Evolutionary conservation across 495 filamentous ascomycete species (phyloP), one percentile per base, ranked within the genome.

Genomic region (Thermochaetoides thermophila): DNA sequence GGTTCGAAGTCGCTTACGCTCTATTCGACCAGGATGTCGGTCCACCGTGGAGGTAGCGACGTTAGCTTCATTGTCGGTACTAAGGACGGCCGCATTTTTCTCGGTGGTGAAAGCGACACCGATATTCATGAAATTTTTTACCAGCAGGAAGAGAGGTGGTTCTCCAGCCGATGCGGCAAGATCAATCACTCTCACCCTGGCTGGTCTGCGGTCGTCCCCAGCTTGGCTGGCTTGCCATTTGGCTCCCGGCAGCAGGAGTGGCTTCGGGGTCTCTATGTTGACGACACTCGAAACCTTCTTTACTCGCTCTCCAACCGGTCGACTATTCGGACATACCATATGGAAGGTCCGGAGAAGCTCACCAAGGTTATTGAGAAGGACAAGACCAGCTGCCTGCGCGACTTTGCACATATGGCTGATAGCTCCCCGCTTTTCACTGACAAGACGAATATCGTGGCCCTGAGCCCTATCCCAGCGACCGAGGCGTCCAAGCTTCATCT

Each of bases 121-220:
- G 84, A 95, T 48, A 70, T 99, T 31, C 81, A 87, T 50, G 89
- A 99, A 59, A 64, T 96, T 19, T 80, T 77, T 29, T 99, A 99
- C 57, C 85, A 95, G 54, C 80, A 91, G 52, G 83, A 96, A 53
- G 89, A 96, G 52, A 78, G 76, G 43, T 99, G 91, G 91, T 99
- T 96, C 49, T 68, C 76, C 29, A 80, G 73, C 44, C 68, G 77
- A 36, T 86, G 78, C 48, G 68, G 69, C 9, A 91, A 82, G 48
- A 65, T 91, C 26, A 87, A 86, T 50, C 91, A 93, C 47, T 83
- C 84, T 2, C 73, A 69, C 35, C 78, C 74, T n/a, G 71, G 81
- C 5, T 70, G 85, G 45, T 62, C 71, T 14, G 67, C 78, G 16
- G 73, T 89, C 34, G 59, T 78, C 6, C 82, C 83, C 12, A 55